These are phyloP conservation scores for Circinella minor DNA, from an alignment of 371 early-diverging fungal genomes.

Conservation along the genomic window DNA sequence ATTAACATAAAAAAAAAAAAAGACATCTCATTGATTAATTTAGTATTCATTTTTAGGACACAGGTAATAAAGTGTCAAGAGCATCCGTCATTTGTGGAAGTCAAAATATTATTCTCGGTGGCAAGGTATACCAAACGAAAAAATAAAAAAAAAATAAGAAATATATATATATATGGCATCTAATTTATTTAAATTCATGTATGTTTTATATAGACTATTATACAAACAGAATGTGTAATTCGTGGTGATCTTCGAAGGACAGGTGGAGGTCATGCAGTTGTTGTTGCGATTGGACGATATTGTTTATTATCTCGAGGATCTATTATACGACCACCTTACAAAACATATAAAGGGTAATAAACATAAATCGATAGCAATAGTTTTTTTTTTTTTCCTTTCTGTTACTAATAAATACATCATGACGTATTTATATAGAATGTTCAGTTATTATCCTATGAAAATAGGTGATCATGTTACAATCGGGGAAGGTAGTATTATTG, in stretches of 20 bases:
- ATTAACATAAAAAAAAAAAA: not conserved
- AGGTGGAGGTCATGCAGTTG: slow-evolving; percentile 85
- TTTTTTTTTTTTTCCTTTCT: not conserved
- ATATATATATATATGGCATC: too few relatives aligned
- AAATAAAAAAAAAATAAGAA: too few relatives aligned
- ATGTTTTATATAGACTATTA: slow-evolving; percentile 72
- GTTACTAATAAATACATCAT: not conserved
- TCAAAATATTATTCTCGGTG: slow-evolving; percentile 95
- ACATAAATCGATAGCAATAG: not conserved
- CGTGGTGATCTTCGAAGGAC: slow-evolving; percentile 92
- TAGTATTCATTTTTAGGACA: slow-evolving; percentile 62
- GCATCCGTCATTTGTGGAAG: slow-evolving; percentile 90
- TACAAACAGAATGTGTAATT: slow-evolving; percentile 88
- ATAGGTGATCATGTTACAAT: slow-evolving; percentile 94
- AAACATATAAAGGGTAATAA: slow-evolving; percentile 90
- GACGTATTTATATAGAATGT: slow-evolving; percentile 43
- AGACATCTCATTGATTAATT: not conserved
- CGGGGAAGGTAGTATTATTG: slow-evolving; percentile 87
- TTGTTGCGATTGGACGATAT: slow-evolving; percentile 90
- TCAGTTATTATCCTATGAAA: slow-evolving; percentile 95
- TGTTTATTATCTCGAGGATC: slow-evolving; percentile 80
- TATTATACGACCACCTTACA: slow-evolving; percentile 93
- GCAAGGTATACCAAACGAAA: slow-evolving; percentile 65
- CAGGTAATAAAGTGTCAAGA: slow-evolving; percentile 94
- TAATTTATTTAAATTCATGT: too few relatives aligned